Evolutionary conservation across 2,329 filamentous ascomycete genomes (phyloP), one percentile per base, ranked within the genome.

Genomic region (Chaetomiaceae sp.): DNA sequence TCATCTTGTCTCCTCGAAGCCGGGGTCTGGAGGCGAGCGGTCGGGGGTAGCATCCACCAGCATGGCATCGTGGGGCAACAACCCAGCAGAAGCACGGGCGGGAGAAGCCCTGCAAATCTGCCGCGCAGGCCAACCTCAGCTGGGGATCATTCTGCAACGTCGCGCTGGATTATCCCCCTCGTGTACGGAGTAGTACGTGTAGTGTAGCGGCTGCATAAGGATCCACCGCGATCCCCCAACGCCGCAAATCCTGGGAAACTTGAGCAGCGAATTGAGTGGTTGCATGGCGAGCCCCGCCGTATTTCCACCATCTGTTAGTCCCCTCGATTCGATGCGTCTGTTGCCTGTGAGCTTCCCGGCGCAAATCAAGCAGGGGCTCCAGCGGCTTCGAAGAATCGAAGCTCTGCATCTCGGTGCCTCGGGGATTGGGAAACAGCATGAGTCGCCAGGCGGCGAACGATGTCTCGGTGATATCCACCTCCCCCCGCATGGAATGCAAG

Each of bases 11-110:
- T 47, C 54, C 54, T 51, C 50, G 40, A 49, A 31, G 58, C 60
- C 53, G 42, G 60, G 61, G 57, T 59, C 46, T 60, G 60, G 55
- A 62, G 61, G 58, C 59, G 61, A 62, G 56, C 33, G 37, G 54
- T 34, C 27, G 44, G 43, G 48, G 42, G 43, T 40, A 37, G 41
- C 23, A 50, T 37, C 45, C 41, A 53, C 49, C 54, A 51, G 56
- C 47, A 49, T 54, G 51, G 58, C 55, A 52, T 53, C 49, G 45
- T 43, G 49, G 50, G 47, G 48, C 51, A 51, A 12, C 53, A 27
- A 59, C 35, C 35, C 51, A 48, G 51, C 40, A 27, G 17, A 17
- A 44, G 23, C 40, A 27, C 14, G 52, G 17, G 48, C 40, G 50
- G 51, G 43, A n/a, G n/a, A 50, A 52, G n/a, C 44, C 50, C 31